phyloP scores from a whole-genome alignment of 345 rosid species.

The Populus simonii region DNA sequence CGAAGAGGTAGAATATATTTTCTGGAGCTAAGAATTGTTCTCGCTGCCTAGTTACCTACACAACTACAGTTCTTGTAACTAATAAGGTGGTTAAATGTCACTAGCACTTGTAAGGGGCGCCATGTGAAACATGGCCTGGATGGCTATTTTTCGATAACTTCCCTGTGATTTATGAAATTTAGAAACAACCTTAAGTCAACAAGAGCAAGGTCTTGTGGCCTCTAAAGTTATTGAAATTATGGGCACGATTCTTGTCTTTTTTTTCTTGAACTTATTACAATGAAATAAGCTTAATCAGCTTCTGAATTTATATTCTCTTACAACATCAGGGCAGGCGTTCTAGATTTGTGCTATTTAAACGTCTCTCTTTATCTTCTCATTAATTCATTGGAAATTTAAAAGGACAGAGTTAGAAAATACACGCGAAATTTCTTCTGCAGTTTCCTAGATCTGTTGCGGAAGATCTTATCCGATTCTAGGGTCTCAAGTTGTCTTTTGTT shows the following conservation, averaged over 20 bases:
- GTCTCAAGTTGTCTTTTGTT: not conserved
- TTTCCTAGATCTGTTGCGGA: not conserved
- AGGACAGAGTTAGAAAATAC: not conserved
- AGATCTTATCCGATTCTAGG: not conserved
- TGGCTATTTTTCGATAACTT: not conserved
- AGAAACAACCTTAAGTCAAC: not conserved
- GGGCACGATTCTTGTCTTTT: not conserved
- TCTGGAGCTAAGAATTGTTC: not conserved
- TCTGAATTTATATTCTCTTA: too few relatives aligned
- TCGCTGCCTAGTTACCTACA: not conserved
- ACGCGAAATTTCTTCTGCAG: not conserved
- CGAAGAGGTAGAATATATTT: conserved; percentile 3
- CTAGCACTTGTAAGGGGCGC: not conserved
- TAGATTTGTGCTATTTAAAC: not conserved
- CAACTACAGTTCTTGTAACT: not conserved
- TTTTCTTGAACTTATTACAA: not conserved
- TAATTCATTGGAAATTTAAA: not conserved
- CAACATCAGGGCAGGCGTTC: too few relatives aligned
- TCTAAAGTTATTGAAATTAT: not conserved
- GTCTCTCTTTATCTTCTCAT: not conserved
- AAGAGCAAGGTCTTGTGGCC: not conserved
- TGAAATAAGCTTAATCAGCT: not conserved
- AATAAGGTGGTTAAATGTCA: not conserved
- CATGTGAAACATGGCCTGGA: not conserved
- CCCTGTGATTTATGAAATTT: not conserved